Conservation (phyloP, 73 alveolate species). For the Strombidium stylifer region DNA sequence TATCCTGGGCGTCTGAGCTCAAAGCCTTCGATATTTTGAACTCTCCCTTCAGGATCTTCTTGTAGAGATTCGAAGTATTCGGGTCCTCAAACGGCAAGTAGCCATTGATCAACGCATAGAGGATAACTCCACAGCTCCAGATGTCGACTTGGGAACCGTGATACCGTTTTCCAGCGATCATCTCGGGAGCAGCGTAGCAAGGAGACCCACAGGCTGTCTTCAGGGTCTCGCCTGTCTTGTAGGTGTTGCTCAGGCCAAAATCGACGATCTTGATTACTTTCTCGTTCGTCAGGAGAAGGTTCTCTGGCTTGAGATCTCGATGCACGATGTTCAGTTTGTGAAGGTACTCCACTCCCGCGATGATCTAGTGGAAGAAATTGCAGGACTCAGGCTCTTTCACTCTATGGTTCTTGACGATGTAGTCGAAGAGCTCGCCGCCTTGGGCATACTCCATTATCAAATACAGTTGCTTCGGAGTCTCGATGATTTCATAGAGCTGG, state of each 20-base stretch:
- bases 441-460: conserved; percentile 83
- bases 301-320: conserved; percentile 77
- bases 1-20: conserved; percentile 81
- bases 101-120: conserved; percentile 93
- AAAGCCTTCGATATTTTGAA: conserved; percentile 79
- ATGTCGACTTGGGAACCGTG: conserved; percentile 85
- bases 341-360: conserved; percentile 91
- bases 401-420: conserved; percentile 69
- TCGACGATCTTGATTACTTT: conserved; percentile 86
- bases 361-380: conserved; percentile 82
- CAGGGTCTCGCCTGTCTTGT: conserved; percentile 63
- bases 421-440: conserved; percentile 89
- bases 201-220: conserved; percentile 95
- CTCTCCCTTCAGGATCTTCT: conserved; percentile 87
- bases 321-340: conserved; percentile 90
- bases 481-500: conserved; percentile 73
- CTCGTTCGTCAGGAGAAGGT: conserved; percentile 71
- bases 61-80: conserved; percentile 84
- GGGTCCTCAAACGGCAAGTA: conserved; percentile 95
- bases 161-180: conserved; percentile 86
- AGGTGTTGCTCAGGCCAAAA: conserved; percentile 91
- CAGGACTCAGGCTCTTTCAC: conserved; percentile 93
- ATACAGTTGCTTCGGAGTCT: conserved; percentile 77
- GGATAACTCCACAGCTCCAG: conserved; percentile 93
- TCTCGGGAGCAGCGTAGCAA: conserved; percentile 96